phyloP scores from a whole-genome alignment of 805 yeast genomes.

The Kregervanrija fluxuum region DNA sequence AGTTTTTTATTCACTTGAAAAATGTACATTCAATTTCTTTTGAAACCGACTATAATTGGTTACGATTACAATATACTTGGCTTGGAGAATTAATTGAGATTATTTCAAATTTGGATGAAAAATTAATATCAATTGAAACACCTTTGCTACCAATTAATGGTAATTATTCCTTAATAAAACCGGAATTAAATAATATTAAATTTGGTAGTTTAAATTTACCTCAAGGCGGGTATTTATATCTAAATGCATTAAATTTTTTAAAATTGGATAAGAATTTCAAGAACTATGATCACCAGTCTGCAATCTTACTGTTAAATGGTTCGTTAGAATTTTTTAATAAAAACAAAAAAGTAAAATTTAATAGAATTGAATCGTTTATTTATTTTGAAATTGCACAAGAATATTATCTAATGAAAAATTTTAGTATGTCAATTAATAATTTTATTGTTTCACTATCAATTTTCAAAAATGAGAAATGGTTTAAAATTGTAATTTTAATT shows the following conservation, averaged over 20 bases:
- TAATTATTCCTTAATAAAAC: too few species aligned
- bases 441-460: slow-evolving; percentile 32
- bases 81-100: slow-evolving; percentile 48
- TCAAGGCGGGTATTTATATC: slow-evolving; percentile 35
- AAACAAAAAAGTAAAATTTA: slow-evolving; percentile 28
- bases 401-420: slow-evolving; percentile 27
- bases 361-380: slow-evolving; percentile 34
- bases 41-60: slow-evolving; percentile 40
- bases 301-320: slow-evolving; percentile 27
- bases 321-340: slow-evolving; percentile 31
- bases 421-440: slow-evolving; percentile 34
- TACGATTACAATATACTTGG: slow-evolving; percentile 56
- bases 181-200: slow-evolving; percentile 3
- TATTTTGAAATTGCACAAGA: slow-evolving; percentile 48
- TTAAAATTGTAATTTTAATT: slow-evolving; percentile 24
- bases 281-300: slow-evolving; percentile 3
- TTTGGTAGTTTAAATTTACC: slow-evolving; percentile 28
- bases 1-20: slow-evolving; percentile 57
- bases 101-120: slow-evolving; percentile 32
- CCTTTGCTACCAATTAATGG: slow-evolving; percentile 25
- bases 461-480: slow-evolving; percentile 38
- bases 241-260: slow-evolving; percentile 31
- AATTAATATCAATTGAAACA: slow-evolving; percentile 31
- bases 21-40: slow-evolving; percentile 37
- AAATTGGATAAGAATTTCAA: slow-evolving; percentile 7